Conservation (phyloP, 2,329 filamentous ascomycete species). For the Aphanoascus verrucosus region DNA sequence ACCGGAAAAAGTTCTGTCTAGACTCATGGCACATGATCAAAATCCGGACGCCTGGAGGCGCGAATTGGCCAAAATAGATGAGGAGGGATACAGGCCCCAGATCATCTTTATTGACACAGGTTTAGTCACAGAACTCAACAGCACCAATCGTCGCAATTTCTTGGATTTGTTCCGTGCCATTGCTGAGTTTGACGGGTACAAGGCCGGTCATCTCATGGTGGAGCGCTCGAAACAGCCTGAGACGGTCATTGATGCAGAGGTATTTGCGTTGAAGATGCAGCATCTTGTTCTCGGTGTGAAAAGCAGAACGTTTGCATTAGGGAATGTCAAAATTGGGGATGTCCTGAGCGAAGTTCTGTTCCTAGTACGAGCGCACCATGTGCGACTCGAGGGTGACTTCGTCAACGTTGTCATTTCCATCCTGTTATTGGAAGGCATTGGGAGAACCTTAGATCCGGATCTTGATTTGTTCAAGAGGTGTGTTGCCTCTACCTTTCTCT, state of each 20-base stretch:
- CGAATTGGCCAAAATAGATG: slow-evolving; percentile 65
- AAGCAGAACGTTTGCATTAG: slow-evolving; percentile 76
- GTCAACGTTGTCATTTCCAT: slow-evolving; percentile 97
- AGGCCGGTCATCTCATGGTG: slow-evolving; percentile 89
- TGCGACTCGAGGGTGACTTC: slow-evolving; percentile 91
- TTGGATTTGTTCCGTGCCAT: slow-evolving; percentile 91
- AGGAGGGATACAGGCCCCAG: slow-evolving; percentile 83
- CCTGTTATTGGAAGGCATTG: slow-evolving; percentile 85
- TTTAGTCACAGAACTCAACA: slow-evolving; percentile 85
- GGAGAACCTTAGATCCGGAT: slow-evolving; percentile 71
- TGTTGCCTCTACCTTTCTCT: slow-evolving; percentile 21
- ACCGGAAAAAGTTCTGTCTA: slow-evolving; percentile 73
- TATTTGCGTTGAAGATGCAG: slow-evolving; percentile 95
- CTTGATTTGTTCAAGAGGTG: slow-evolving; percentile 72
- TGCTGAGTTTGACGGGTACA: slow-evolving; percentile 94
- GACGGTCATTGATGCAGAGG: slow-evolving; percentile 74
- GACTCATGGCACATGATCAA: slow-evolving; percentile 62
- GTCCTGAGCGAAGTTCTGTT: slow-evolving; percentile 79
- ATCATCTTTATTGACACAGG: slow-evolving; percentile 97
- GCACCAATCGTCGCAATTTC: slow-evolving; percentile 77
- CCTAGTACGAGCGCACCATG: slow-evolving; percentile 89
- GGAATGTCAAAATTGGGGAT: slow-evolving; percentile 92
- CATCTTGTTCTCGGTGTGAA: slow-evolving; percentile 88
- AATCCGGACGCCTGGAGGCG: slow-evolving; percentile 60
- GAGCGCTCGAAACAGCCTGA: slow-evolving; percentile 88